Conservation (phyloP, 371 early-diverging fungal genomes). For the Syncephalis plumigaleata region DNA sequence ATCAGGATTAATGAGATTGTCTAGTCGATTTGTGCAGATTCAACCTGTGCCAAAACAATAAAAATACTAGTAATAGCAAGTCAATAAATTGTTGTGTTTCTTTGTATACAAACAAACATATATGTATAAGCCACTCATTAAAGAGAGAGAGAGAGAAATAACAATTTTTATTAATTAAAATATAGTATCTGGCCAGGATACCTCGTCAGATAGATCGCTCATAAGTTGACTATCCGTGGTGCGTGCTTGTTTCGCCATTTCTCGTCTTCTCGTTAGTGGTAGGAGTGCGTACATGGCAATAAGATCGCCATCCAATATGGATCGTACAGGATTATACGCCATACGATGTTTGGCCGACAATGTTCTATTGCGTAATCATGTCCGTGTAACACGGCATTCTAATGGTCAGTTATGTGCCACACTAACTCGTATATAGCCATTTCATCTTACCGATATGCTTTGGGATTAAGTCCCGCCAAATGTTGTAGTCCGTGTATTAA, state of each 20-base stretch:
- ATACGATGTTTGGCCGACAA: conserved; percentile 39
- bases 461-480: conserved; percentile 82
- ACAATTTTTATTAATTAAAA: neutral
- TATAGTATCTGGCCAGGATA: neutral
- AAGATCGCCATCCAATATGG: conserved; percentile 74
- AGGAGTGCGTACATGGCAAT: conserved; percentile 53
- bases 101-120: no score
- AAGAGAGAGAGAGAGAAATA: no score
- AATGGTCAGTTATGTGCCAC: neutral
- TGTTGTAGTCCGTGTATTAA: conserved; percentile 66
- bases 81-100: no score
- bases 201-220: conserved; percentile 64
- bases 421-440: neutral
- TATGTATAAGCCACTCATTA: no score
- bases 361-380: conserved; percentile 7
- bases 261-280: conserved; percentile 50
- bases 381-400: no score
- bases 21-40: no score
- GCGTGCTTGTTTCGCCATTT: conserved; percentile 79
- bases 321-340: conserved; percentile 40
- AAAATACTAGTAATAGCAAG: no score
- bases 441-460: conserved; percentile 46
- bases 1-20: no score
- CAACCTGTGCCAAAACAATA: no score
- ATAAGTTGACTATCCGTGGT: conserved; percentile 62